These are phyloP conservation scores for Citrus sp. DNA, from an alignment of 345 rosid species.

Conservation along the genomic window DNA sequence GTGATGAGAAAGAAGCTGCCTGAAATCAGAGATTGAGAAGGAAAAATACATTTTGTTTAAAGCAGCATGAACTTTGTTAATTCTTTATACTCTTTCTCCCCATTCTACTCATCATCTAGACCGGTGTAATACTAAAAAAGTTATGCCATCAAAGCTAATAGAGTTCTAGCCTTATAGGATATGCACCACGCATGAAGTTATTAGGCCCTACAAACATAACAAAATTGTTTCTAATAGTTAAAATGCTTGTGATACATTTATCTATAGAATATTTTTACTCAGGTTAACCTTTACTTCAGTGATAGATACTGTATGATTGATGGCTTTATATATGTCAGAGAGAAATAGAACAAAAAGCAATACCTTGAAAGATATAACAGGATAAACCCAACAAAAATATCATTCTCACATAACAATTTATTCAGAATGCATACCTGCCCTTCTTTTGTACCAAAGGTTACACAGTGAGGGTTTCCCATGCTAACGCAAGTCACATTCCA, in stretches of 20 bases:
- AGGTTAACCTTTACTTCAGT: background rate
- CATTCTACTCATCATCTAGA: background rate
- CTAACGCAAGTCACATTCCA: conserved; percentile 98
- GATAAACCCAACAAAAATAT: background rate
- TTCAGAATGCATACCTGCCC: conserved; percentile 49
- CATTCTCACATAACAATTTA: conserved; percentile 1
- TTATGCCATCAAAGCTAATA: background rate
- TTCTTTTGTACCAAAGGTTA: conserved; percentile 65
- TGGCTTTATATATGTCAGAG: background rate
- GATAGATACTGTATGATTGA: background rate
- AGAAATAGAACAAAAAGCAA: background rate
- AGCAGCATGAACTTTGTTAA: background rate
- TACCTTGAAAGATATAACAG: background rate
- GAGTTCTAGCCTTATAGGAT: background rate
- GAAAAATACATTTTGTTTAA: background rate
- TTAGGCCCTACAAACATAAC: background rate
- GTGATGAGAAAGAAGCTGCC: background rate
- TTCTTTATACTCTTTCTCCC: background rate
- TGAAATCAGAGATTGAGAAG: background rate
- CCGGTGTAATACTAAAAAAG: background rate
- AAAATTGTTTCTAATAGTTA: background rate
- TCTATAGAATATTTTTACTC: background rate
- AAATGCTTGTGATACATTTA: background rate
- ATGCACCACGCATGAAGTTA: background rate
- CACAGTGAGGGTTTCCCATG: conserved; percentile 98